phyloP scores from a whole-genome alignment of 2,329 filamentous ascomycete species.

The Penicillium sumatraense region DNA sequence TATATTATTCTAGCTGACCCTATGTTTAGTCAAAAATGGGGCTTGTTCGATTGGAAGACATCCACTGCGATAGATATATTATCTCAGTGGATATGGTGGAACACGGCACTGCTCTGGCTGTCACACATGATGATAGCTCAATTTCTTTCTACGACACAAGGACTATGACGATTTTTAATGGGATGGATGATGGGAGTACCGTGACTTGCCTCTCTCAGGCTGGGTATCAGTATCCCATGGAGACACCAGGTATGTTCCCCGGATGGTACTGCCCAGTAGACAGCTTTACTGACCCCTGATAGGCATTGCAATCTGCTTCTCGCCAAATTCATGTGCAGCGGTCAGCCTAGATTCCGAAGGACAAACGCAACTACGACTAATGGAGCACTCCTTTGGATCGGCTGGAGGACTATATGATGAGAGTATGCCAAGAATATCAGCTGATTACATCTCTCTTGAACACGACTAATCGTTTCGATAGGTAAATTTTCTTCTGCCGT shows the following conservation, averaged over 20 bases:
- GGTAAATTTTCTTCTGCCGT: slow-evolving; percentile 58
- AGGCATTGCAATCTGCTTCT: slow-evolving; percentile 47
- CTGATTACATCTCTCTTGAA: not conserved
- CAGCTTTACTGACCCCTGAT: not conserved
- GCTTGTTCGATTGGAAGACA: slow-evolving; percentile 69
- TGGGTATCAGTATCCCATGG: slow-evolving; percentile 73
- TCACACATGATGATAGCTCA: slow-evolving; percentile 79
- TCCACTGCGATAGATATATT: slow-evolving; percentile 71
- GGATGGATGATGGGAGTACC: slow-evolving; percentile 65
- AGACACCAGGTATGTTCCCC: slow-evolving; percentile 63
- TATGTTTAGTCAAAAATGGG: slow-evolving; percentile 49
- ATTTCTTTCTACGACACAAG: slow-evolving; percentile 79
- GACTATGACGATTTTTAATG: slow-evolving; percentile 71
- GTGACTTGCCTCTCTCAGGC: slow-evolving; percentile 75
- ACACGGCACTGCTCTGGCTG: slow-evolving; percentile 71
- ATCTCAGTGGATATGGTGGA: slow-evolving; percentile 71
- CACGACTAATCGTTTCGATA: slow-evolving; percentile 19
- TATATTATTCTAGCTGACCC: slow-evolving; percentile 15
- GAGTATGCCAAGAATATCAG: slow-evolving; percentile 30
- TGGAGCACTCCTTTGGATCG: slow-evolving; percentile 47
- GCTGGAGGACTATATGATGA: slow-evolving; percentile 42
- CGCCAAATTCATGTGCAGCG: slow-evolving; percentile 49
- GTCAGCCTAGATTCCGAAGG: slow-evolving; percentile 44
- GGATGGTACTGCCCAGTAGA: not conserved
- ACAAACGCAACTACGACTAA: slow-evolving; percentile 42